phyloP scores from a whole-genome alignment of 1,284 basidiomycete species.

The Singerocomus inundabilis region DNA sequence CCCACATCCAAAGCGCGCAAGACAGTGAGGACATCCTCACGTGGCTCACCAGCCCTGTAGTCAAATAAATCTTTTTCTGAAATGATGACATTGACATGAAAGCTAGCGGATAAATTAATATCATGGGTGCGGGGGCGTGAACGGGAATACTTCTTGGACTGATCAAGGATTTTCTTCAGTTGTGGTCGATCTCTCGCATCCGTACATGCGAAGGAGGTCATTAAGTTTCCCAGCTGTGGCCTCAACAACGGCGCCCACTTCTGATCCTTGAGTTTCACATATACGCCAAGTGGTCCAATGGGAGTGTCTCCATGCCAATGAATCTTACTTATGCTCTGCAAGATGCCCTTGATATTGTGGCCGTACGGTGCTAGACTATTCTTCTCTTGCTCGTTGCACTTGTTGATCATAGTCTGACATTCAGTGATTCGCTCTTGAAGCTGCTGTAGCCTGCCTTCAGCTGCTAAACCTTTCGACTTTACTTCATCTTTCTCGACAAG shows the following conservation, averaged over 20 bases:
- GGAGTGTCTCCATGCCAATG: conserved; percentile 72
- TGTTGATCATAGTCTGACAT: conserved; percentile 46
- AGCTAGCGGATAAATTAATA: conserved; percentile 30
- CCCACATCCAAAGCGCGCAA: conserved; percentile 82
- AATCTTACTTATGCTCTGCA: conserved; percentile 52
- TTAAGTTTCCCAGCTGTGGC: conserved; percentile 55
- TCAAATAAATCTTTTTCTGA: conserved; percentile 76
- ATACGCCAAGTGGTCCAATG: conserved; percentile 83
- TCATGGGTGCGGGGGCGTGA: background rate
- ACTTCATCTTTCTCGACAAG: conserved; percentile 33
- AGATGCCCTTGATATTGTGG: conserved; percentile 57
- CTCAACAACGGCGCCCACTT: conserved; percentile 72
- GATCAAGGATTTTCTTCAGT: conserved; percentile 62
- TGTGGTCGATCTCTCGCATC: conserved; percentile 63
- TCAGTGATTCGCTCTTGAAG: conserved; percentile 42
- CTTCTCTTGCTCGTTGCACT: conserved; percentile 47
- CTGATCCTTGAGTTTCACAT: conserved; percentile 75
- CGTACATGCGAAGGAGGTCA: conserved; percentile 80
- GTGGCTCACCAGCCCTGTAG: conserved; percentile 67
- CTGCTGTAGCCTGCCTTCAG: conserved; percentile 34
- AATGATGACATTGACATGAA: conserved; percentile 56
- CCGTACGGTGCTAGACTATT: conserved; percentile 66
- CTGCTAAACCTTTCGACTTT: conserved; percentile 34
- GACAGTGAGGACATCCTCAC: conserved; percentile 63
- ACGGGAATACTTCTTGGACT: conserved; percentile 55